Evolutionary conservation across 305 asterid genomes (phyloP).

Genomic region (Solanum hybrid): DNA sequence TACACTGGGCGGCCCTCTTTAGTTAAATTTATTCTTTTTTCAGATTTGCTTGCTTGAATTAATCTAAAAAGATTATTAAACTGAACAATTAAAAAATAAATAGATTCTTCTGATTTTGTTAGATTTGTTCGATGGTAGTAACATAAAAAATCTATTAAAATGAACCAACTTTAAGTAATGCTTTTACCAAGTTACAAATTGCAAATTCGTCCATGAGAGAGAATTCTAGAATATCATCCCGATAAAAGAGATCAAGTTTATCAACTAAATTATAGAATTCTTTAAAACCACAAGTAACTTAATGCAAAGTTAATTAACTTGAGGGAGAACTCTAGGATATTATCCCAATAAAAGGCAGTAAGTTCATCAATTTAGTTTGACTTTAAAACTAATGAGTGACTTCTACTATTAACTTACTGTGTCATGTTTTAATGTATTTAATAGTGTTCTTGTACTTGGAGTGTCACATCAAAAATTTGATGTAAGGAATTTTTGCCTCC

Average conservation of each 20-base stretch:
- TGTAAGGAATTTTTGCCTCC: neutral
- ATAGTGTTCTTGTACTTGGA: neutral
- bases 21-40: neutral
- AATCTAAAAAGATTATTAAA: neutral
- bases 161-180: neutral
- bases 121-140: neutral
- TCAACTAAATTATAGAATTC: neutral
- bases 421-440: neutral
- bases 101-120: neutral
- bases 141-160: neutral
- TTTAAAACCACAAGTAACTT: neutral
- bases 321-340: neutral
- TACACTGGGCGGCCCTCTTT: neutral
- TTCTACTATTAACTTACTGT: neutral
- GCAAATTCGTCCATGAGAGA: neutral
- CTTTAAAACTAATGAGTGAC: neutral
- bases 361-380: neutral
- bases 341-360: neutral
- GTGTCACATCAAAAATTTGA: neutral
- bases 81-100: neutral
- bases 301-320: neutral
- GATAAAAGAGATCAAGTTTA: neutral
- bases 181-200: neutral
- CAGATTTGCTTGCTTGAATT: neutral
- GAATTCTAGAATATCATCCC: neutral